Conservation (phyloP, 2,329 filamentous ascomycete species). For the Penicillium brevicompactum region DNA sequence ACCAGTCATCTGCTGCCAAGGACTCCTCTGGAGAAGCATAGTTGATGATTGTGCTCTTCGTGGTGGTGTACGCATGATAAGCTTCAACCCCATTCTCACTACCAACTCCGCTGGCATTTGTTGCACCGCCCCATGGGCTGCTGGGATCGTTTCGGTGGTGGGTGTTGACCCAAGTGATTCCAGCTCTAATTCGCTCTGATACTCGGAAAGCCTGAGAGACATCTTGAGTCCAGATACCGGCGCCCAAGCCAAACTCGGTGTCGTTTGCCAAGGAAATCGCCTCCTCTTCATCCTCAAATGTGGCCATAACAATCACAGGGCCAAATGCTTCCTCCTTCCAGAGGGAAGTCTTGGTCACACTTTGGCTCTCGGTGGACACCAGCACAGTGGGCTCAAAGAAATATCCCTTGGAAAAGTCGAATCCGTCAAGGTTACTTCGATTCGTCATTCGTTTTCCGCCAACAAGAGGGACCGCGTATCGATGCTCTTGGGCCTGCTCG, state of each 20-base stretch:
- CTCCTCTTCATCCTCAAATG: conserved; percentile 51
- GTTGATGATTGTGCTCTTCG: conserved; percentile 55
- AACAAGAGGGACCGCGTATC: not conserved
- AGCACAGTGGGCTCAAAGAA: conserved; percentile 23
- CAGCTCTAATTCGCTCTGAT: conserved; percentile 50
- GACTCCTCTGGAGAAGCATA: conserved; percentile 48
- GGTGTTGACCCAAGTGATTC: conserved; percentile 52
- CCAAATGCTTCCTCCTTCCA: conserved; percentile 53
- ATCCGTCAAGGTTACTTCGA: conserved; percentile 15
- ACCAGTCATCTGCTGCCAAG: conserved; percentile 58
- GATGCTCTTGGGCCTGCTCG: not conserved
- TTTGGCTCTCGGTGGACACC: not conserved
- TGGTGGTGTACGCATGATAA: conserved; percentile 58
- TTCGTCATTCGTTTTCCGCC: conserved; percentile 17
- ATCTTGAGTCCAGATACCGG: conserved; percentile 55
- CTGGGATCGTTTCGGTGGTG: conserved; percentile 74
- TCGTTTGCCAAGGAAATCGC: conserved; percentile 53
- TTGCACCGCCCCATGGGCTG: conserved; percentile 70
- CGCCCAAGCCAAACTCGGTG: conserved; percentile 53
- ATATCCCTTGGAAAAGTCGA: conserved; percentile 18
- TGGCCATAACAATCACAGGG: conserved; percentile 53
- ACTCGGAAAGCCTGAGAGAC: conserved; percentile 52
- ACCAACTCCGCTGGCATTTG: conserved; percentile 62
- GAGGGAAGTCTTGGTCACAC: conserved; percentile 28
- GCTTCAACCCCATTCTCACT: conserved; percentile 73